phyloP scores from a whole-genome alignment of 2,329 filamentous ascomycete species.

The Fusarium agapanthi region DNA sequence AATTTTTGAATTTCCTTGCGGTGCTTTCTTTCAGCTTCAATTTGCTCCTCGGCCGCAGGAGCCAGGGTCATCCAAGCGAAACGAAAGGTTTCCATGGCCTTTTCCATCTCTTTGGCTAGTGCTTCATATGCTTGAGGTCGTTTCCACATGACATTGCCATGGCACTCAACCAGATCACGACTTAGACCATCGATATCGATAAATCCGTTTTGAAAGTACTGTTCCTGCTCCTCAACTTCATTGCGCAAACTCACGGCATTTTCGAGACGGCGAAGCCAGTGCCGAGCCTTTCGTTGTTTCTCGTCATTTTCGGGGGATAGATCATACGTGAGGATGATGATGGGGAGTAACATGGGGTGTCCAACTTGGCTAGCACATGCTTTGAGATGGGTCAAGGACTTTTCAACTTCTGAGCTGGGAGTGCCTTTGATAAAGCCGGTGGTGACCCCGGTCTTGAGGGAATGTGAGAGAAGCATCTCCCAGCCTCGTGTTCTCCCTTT shows the following conservation, averaged over 20 bases:
- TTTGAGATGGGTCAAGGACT: slow-evolving; percentile 59
- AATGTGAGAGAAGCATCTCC: slow-evolving; percentile 70
- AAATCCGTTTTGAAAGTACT: slow-evolving; percentile 61
- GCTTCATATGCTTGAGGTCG: slow-evolving; percentile 68
- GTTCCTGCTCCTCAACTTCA: slow-evolving; percentile 65
- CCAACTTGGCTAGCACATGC: slow-evolving; percentile 59
- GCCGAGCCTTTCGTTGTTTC: slow-evolving; percentile 69
- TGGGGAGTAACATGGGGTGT: slow-evolving; percentile 67
- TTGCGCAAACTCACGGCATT: slow-evolving; percentile 68
- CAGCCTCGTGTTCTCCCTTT: slow-evolving; percentile 70
- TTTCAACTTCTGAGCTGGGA: slow-evolving; percentile 61
- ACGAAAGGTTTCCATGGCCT: slow-evolving; percentile 57
- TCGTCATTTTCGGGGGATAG: slow-evolving; percentile 64
- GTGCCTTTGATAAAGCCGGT: slow-evolving; percentile 71
- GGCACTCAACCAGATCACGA: slow-evolving; percentile 70
- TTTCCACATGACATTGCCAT: slow-evolving; percentile 70
- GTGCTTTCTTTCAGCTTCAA: slow-evolving; percentile 42
- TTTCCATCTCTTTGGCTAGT: slow-evolving; percentile 59
- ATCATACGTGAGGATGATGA: slow-evolving; percentile 68
- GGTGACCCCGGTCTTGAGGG: slow-evolving; percentile 63
- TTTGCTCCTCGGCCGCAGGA: slow-evolving; percentile 28
- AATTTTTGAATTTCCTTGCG: slow-evolving; percentile 52
- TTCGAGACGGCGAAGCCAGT: slow-evolving; percentile 69
- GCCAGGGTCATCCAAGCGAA: slow-evolving; percentile 32
- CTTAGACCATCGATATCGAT: slow-evolving; percentile 69